A percentile compares a stretch with the other conserved stretches of the same genome.
phyloP scores from a whole-genome alignment of 768 basidiomycete species.

The Chiua virens region DNA sequence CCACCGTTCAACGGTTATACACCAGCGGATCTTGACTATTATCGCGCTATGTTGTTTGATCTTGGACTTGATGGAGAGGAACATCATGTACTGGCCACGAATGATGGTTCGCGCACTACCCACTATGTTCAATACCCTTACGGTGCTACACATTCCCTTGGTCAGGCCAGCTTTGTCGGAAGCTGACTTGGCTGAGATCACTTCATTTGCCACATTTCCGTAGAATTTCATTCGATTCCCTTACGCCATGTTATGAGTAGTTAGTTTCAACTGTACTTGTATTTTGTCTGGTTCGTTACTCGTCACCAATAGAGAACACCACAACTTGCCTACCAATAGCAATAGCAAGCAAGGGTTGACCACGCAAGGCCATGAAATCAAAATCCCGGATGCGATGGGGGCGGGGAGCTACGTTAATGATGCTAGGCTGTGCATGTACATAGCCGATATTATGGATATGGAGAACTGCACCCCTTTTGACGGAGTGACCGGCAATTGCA shows the following conservation, averaged over 20 bases:
- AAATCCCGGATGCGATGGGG: slow-evolving; percentile 73
- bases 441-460: slow-evolving; percentile 70
- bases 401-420: slow-evolving; percentile 54
- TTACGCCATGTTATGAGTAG: slow-evolving; percentile 9
- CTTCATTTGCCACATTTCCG: neutral
- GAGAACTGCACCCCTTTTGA: slow-evolving; percentile 61
- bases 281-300: slow-evolving; percentile 35
- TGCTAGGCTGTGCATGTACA: slow-evolving; percentile 60
- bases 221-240: slow-evolving; percentile 7
- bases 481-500: slow-evolving; percentile 65
- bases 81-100: slow-evolving; percentile 17
- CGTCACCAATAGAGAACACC: slow-evolving; percentile 65
- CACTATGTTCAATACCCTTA: slow-evolving; percentile 36
- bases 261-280: slow-evolving; percentile 23
- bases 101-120: slow-evolving; percentile 27
- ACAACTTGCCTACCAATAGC: slow-evolving; percentile 60
- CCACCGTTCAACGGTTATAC: slow-evolving; percentile 22
- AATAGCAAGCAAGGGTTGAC: slow-evolving; percentile 66
- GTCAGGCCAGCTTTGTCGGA: slow-evolving; percentile 25
- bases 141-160: slow-evolving; percentile 23
- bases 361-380: slow-evolving; percentile 65
- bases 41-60: slow-evolving; percentile 73
- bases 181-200: slow-evolving; percentile 6
- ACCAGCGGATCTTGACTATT: slow-evolving; percentile 66
- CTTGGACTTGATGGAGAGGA: slow-evolving; percentile 60